Evolutionary conservation across 306 rosid genomes (phyloP).

Genomic region (Mimosa pudica): DNA sequence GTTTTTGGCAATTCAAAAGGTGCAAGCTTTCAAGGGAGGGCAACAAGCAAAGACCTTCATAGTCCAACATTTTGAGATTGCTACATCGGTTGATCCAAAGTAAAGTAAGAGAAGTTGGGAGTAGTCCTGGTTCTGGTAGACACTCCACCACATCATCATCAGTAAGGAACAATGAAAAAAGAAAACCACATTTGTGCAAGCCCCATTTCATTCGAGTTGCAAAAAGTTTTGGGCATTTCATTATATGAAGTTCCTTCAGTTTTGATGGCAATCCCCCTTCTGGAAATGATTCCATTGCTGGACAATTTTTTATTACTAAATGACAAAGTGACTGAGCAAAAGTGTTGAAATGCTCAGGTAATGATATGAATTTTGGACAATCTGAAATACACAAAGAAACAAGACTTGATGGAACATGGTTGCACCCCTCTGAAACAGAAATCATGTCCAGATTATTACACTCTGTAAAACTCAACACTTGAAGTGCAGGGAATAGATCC

Average conservation of each 20-base stretch:
- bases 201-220: background rate
- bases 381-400: rapidly evolving
- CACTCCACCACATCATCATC: constrained; percentile 14
- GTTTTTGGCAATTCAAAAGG: background rate
- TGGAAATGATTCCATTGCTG: background rate
- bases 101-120: constrained; percentile 1
- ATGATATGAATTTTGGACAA: background rate
- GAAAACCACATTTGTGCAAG: background rate
- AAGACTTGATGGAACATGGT: background rate
- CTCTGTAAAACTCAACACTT: rapidly evolving
- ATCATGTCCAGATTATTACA: constrained; percentile 23
- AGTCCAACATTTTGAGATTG: constrained; percentile 23
- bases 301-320: background rate
- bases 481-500: constrained; percentile 21
- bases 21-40: background rate
- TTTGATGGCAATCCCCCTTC: constrained; percentile 1
- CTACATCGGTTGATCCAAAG: background rate
- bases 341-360: background rate
- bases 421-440: background rate
- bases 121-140: constrained; percentile 29
- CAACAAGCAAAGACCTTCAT: constrained; percentile 28
- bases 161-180: rapidly evolving
- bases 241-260: background rate
- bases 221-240: background rate
- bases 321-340: background rate